phyloP scores from a whole-genome alignment of 441 rosid genomes.

The Erysimum cheiri region DNA sequence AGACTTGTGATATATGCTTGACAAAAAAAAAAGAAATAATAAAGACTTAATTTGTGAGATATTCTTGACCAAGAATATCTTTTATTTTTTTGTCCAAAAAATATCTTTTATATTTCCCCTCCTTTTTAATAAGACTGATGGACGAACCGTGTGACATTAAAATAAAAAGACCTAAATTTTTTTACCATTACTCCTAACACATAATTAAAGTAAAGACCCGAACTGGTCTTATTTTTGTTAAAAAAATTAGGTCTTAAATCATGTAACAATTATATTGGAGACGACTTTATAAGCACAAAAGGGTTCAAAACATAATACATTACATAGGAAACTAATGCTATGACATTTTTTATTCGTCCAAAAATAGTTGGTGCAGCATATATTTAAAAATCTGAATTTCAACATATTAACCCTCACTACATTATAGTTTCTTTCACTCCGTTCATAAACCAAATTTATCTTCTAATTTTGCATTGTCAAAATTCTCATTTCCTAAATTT shows the following conservation, averaged over 20 bases:
- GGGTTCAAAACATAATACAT: background rate
- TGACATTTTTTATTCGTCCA: background rate
- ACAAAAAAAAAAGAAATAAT: background rate
- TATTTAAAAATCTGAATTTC: background rate
- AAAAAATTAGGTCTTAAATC: background rate
- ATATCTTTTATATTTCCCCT: no score
- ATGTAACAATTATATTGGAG: background rate
- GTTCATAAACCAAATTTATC: background rate
- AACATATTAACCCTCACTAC: background rate
- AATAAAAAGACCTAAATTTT: background rate
- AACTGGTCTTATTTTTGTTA: background rate
- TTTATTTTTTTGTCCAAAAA: no score
- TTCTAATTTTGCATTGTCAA: background rate
- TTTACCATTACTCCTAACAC: background rate
- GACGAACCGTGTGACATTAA: constrained; percentile 7
- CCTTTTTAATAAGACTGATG: background rate
- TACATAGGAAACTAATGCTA: background rate
- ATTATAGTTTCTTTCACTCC: background rate
- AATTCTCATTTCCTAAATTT: background rate
- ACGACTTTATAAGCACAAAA: background rate
- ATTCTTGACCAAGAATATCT: constrained; percentile 8
- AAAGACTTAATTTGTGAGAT: constrained; percentile 6
- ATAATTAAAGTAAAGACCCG: background rate
- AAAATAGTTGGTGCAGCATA: no score
- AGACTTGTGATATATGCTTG: constrained; percentile 24